Percentiles rank a stretch among this genome's conserved stretches.
Conservation (phyloP, 768 basidiomycete species). For the Clitopilus passeckerianus region DNA sequence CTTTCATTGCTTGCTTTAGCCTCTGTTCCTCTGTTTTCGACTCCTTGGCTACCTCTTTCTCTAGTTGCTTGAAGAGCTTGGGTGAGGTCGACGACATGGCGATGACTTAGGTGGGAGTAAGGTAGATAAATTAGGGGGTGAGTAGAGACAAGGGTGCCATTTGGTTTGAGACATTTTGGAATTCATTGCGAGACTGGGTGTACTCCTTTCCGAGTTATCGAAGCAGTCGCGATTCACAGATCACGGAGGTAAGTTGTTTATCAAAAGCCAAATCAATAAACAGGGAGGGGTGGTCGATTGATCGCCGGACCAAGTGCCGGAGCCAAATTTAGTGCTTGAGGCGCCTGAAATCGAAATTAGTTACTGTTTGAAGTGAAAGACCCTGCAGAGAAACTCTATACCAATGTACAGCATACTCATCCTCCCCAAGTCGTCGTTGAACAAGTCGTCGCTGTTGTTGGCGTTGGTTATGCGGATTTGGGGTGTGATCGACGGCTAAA, state of each 20-base stretch:
- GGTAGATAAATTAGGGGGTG: not conserved
- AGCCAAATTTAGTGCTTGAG: not conserved
- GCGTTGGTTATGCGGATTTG: not conserved
- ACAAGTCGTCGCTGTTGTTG: not conserved
- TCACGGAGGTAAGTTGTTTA: not conserved
- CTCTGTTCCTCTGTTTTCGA: slow-evolving; percentile 45
- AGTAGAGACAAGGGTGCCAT: not conserved
- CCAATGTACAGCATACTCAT: not conserved
- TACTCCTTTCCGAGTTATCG: not conserved
- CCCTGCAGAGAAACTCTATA: not conserved
- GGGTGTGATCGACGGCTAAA: not conserved
- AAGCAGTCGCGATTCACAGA: not conserved
- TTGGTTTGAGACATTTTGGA: not conserved
- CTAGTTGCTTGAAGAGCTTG: slow-evolving; percentile 26
- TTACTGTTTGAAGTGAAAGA: not conserved
- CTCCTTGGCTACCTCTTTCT: slow-evolving; percentile 43
- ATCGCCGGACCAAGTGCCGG: not conserved
- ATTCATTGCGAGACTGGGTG: not conserved
- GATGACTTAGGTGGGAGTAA: not conserved
- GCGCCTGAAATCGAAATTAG: not conserved
- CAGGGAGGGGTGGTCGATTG: not conserved
- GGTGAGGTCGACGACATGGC: slow-evolving; percentile 15
- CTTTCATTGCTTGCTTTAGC: slow-evolving; percentile 49
- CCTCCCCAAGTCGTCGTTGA: not conserved
- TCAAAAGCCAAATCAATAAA: not conserved